phyloP scores from a whole-genome alignment of 1,139 yeast genomes.

The Geotrichum fermentans region DNA sequence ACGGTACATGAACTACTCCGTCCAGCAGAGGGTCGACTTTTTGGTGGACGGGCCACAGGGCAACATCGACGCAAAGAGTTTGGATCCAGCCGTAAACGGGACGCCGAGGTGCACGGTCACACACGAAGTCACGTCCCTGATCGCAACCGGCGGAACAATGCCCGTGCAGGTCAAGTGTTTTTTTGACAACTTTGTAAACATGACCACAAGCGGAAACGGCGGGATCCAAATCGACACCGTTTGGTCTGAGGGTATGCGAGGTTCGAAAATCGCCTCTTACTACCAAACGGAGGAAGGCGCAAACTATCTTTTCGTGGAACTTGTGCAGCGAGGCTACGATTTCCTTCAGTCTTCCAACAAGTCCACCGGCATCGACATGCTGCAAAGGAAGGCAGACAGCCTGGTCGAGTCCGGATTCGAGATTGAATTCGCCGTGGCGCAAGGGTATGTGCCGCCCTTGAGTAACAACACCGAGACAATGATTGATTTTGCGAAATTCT shows the following conservation, averaged over 20 bases:
- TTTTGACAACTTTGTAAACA: not conserved
- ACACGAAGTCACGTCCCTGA: not conserved
- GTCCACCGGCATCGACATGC: not conserved
- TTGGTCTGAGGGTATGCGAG: not conserved
- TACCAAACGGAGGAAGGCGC: constrained; percentile 6
- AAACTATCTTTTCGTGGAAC: constrained; percentile 7
- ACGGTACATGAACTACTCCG: not conserved
- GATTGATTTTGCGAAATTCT: not conserved
- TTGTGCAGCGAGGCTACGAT: not conserved
- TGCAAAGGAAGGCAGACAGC: not conserved
- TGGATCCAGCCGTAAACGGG: not conserved
- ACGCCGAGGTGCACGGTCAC: not conserved
- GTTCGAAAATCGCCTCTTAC: not conserved
- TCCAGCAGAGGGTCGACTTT: not conserved
- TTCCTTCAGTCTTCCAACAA: not conserved
- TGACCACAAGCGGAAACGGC: too few species aligned
- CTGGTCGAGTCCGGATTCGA: not conserved
- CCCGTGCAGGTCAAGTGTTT: not conserved
- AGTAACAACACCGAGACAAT: not conserved
- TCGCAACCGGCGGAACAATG: not conserved
- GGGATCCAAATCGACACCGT: not conserved
- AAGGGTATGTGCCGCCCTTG: not conserved
- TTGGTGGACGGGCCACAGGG: not conserved
- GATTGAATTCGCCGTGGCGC: not conserved
- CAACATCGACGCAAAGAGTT: not conserved